phyloP scores from a whole-genome alignment of 1,284 basidiomycete genomes.

The Tilletiopsis washingtonensis region DNA sequence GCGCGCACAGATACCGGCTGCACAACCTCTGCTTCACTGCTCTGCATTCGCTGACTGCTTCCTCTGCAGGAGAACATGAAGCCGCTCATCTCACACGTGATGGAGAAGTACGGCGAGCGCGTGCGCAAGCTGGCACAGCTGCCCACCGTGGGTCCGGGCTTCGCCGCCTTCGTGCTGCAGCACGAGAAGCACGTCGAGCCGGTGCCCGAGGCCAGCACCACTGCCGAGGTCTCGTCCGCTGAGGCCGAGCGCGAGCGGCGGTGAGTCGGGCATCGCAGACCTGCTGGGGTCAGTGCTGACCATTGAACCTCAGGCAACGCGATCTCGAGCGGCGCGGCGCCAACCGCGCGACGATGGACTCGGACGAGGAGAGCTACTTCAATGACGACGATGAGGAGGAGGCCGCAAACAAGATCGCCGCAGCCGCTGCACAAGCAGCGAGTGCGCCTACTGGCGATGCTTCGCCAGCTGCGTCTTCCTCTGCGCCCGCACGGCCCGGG shows the following conservation, averaged over 20 bases:
- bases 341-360: slow-evolving; percentile 38
- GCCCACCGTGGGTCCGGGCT: slow-evolving; percentile 60
- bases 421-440: background rate
- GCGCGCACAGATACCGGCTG: background rate
- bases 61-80: slow-evolving; percentile 70
- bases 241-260: slow-evolving; percentile 13
- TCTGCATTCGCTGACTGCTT: background rate
- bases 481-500: background rate
- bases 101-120: slow-evolving; percentile 64
- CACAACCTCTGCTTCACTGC: background rate
- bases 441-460: background rate
- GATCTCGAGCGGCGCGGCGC: slow-evolving; percentile 11
- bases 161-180: slow-evolving; percentile 64
- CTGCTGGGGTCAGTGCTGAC: no score
- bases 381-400: slow-evolving; percentile 63
- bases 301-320: no score
- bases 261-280: no score
- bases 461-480: background rate
- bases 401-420: slow-evolving; percentile 4
- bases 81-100: slow-evolving; percentile 72
- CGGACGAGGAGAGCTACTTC: slow-evolving; percentile 79
- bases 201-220: background rate
- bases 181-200: slow-evolving; percentile 84
- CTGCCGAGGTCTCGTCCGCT: background rate
- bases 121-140: slow-evolving; percentile 62